Conservation (phyloP, 345 rosid genomes). For the Citrus trifoliata region DNA sequence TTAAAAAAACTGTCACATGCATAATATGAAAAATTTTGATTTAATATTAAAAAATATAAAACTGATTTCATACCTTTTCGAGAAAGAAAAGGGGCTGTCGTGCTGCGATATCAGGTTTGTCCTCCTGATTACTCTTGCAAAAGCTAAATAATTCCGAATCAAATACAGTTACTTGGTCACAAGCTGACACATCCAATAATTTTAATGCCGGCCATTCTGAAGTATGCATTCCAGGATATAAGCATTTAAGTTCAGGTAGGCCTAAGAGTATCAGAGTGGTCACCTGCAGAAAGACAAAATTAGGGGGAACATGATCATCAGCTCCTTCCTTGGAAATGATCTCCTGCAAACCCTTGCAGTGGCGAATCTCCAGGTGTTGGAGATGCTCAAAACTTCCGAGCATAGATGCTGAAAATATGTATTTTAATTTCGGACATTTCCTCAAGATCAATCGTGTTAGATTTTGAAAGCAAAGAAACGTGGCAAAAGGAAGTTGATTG, state of each 20-base stretch:
- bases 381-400: not conserved
- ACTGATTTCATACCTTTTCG: conserved; percentile 1
- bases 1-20: too few relatives aligned
- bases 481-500: not conserved
- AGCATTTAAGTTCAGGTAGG: conserved; percentile 6
- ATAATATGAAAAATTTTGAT: too few relatives aligned
- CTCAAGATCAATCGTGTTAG: not conserved
- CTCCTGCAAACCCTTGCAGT: not conserved
- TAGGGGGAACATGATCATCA: not conserved
- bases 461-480: not conserved
- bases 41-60: too few relatives aligned
- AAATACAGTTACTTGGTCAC: not conserved
- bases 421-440: not conserved
- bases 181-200: not conserved
- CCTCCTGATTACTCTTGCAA: too few relatives aligned
- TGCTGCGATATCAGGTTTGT: too few relatives aligned
- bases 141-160: too few relatives aligned
- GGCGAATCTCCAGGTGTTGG: not conserved
- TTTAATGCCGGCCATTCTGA: conserved; percentile 19
- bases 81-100: not conserved
- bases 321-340: conserved; percentile 14
- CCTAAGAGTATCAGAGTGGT: not conserved
- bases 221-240: conserved; percentile 21
- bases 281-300: conserved; percentile 19
- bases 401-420: not conserved